phyloP scores from a whole-genome alignment of 2,329 filamentous ascomycete genomes.

The Botrytis medusae region DNA sequence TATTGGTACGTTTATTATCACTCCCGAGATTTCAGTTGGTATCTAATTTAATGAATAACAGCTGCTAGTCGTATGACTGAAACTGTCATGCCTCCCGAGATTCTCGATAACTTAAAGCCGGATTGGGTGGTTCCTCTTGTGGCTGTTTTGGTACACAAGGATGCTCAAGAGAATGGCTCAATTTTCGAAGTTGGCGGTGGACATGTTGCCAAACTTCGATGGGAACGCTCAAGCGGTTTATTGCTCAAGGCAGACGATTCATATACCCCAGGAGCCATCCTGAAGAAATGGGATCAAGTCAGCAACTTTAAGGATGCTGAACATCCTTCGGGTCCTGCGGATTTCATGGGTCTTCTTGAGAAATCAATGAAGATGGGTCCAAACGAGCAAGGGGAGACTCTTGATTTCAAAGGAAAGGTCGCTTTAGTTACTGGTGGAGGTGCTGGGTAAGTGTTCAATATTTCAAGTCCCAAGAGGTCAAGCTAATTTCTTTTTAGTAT shows the following conservation, averaged over 20 bases:
- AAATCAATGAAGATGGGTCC: constrained; percentile 75
- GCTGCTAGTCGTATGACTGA: constrained; percentile 94
- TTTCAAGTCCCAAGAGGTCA: background rate
- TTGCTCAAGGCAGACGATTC: constrained; percentile 85
- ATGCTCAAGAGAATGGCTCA: constrained; percentile 76
- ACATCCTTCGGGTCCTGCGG: constrained; percentile 79
- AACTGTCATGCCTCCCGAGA: constrained; percentile 92
- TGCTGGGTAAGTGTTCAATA: constrained; percentile 57
- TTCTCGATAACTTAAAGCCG: constrained; percentile 73
- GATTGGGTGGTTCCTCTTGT: constrained; percentile 96
- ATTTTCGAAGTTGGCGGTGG: constrained; percentile 96
- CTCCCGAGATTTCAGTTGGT: background rate
- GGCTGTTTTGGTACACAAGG: constrained; percentile 81
- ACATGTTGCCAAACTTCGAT: constrained; percentile 87
- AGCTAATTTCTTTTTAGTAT: constrained; percentile 55
- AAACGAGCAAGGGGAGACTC: constrained; percentile 69
- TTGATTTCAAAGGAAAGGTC: constrained; percentile 82
- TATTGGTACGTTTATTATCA: constrained; percentile 49
- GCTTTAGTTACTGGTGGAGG: constrained; percentile 86
- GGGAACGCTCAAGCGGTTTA: constrained; percentile 89
- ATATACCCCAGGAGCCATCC: constrained; percentile 83
- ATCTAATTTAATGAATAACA: constrained; percentile 40
- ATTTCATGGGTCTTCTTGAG: constrained; percentile 85
- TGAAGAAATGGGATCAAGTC: constrained; percentile 87
- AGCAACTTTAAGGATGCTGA: constrained; percentile 81